Percentiles rank a stretch among this genome's conserved stretches.
phyloP scores from a whole-genome alignment of 768 basidiomycete genomes.

The Rhodosporidiobolus sp. region DNA sequence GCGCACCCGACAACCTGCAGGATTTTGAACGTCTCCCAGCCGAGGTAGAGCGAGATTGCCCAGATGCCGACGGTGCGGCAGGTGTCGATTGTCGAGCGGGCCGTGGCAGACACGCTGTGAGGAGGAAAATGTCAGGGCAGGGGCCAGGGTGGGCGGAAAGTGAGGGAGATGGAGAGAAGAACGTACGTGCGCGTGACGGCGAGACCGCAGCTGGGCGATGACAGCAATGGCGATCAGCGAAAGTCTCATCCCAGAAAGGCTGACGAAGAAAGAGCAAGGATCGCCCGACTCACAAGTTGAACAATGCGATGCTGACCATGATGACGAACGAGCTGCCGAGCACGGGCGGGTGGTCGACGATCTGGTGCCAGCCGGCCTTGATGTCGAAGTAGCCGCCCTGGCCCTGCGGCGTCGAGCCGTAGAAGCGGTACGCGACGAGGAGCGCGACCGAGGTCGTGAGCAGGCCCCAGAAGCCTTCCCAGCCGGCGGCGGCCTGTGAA shows the following conservation, averaged over 20 bases:
- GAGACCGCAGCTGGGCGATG: slow-evolving; percentile 37
- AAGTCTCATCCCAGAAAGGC: background rate
- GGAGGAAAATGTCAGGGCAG: slow-evolving; percentile 46
- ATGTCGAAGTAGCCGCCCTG: slow-evolving; percentile 71
- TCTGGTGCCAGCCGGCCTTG: slow-evolving; percentile 81
- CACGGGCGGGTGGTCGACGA: slow-evolving; percentile 71
- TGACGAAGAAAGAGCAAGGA: background rate
- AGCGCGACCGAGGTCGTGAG: slow-evolving; percentile 72
- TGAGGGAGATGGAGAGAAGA: too few relatives aligned
- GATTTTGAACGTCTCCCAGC: slow-evolving; percentile 41
- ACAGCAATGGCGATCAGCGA: too few relatives aligned
- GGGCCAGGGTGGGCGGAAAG: background rate
- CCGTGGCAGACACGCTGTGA: slow-evolving; percentile 82
- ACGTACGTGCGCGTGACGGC: slow-evolving; percentile 44
- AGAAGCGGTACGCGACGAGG: slow-evolving; percentile 61
- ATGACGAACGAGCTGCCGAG: slow-evolving; percentile 67
- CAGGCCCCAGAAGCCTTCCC: slow-evolving; percentile 87
- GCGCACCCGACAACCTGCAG: slow-evolving; percentile 59
- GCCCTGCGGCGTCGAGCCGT: slow-evolving; percentile 52
- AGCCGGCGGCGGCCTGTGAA: slow-evolving; percentile 70
- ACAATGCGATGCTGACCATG: slow-evolving; percentile 70
- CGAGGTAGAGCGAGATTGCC: slow-evolving; percentile 50
- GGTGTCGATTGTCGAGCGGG: slow-evolving; percentile 85
- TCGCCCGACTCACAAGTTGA: slow-evolving; percentile 69
- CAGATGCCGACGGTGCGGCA: slow-evolving; percentile 95